These are phyloP conservation scores for Plasmodium chabaudi DNA, from an alignment of 169 alveolate genomes.

Conservation along the genomic window DNA sequence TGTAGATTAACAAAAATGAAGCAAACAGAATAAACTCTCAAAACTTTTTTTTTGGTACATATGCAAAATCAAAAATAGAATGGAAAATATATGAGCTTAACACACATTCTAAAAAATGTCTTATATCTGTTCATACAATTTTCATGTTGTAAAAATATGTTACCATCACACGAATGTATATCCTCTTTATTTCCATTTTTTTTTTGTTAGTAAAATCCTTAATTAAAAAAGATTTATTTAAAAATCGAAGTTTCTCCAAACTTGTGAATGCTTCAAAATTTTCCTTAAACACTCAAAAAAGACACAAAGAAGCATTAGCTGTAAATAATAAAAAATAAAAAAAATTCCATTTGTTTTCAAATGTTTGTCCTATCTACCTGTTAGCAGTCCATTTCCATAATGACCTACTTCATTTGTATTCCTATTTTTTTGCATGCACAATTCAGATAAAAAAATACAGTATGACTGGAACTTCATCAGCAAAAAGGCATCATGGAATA, in stretches of 20 bases:
- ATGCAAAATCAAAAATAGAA: background rate
- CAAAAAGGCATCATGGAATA: slow-evolving; percentile 82
- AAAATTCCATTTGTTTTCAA: background rate
- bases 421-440: background rate
- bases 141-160: background rate
- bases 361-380: background rate
- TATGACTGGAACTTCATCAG: slow-evolving; percentile 83
- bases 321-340: slow-evolving; percentile 46
- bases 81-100: background rate
- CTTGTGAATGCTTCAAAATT: slow-evolving; percentile 40
- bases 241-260: slow-evolving; percentile 10
- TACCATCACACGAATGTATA: background rate
- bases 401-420: background rate
- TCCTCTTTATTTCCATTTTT: background rate
- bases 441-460: slow-evolving; percentile 84
- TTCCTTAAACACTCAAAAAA: slow-evolving; percentile 80
- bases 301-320: slow-evolving; percentile 86
- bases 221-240: slow-evolving; percentile 22
- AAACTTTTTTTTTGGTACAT: slow-evolving; percentile 41
- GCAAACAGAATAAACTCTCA: slow-evolving; percentile 51
- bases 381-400: background rate
- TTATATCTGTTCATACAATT: background rate
- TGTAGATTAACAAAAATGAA: slow-evolving; percentile 42
- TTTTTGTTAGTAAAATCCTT: slow-evolving; percentile 26
- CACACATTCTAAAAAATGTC: background rate